These are phyloP conservation scores for Trichocomaceae sp. DNA, from an alignment of 2,329 filamentous ascomycete genomes.

Conservation along the genomic window DNA sequence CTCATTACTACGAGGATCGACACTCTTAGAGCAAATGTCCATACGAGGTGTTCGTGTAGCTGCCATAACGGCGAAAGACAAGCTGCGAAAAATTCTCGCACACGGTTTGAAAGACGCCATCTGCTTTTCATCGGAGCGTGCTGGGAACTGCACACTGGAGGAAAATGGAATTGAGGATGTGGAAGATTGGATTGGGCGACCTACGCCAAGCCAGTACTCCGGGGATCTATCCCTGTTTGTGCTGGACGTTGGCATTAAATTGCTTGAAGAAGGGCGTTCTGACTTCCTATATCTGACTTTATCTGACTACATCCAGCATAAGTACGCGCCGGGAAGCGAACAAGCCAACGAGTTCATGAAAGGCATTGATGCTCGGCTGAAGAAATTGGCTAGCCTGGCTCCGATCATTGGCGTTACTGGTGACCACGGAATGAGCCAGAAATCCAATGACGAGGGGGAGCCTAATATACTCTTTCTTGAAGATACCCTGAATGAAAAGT, in stretches of 20 bases:
- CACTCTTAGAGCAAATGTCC: constrained; percentile 38
- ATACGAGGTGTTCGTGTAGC: constrained; percentile 35
- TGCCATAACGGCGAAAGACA: constrained; percentile 43
- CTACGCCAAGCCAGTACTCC: constrained; percentile 37
- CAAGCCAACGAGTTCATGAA: constrained; percentile 36
- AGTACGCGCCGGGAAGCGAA: constrained; percentile 31
- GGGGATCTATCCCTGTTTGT: constrained; percentile 41
- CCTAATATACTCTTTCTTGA: constrained; percentile 38
- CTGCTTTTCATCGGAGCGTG: constrained; percentile 36
- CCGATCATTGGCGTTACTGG: constrained; percentile 37
- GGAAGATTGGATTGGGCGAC: constrained; percentile 33
- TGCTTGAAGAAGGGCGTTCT: constrained; percentile 33
- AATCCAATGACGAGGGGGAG: constrained; percentile 27
- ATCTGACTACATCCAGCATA: constrained; percentile 43
- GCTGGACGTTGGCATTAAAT: constrained; percentile 39
- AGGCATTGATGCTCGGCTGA: constrained; percentile 29
- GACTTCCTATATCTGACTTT: constrained; percentile 41
- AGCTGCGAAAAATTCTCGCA: constrained; percentile 36
- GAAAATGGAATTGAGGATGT: constrained; percentile 33
- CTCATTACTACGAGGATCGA: constrained; percentile 36
- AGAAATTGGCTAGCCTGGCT: constrained; percentile 28
- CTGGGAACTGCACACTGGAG: constrained; percentile 23
- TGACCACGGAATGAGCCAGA: constrained; percentile 42
- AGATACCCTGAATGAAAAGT: constrained; percentile 30
- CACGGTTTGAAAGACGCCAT: constrained; percentile 33